Evolutionary conservation across 257 asterid genomes (phyloP).

Genomic region (Solanum neorickii): DNA sequence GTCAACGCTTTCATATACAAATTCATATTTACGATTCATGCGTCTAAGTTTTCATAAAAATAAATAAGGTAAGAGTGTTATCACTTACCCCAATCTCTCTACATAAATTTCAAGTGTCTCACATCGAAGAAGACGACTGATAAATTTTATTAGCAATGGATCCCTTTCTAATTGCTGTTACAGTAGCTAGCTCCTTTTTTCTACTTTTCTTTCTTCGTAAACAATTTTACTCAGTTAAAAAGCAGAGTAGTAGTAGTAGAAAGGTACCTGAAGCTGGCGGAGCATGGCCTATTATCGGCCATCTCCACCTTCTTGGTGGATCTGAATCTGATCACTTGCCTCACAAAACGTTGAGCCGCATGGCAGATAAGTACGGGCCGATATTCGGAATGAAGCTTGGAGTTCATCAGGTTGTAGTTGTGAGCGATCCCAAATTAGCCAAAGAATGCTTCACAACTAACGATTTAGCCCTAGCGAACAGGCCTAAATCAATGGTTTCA

Average conservation of each 20-base stretch:
- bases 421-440: conserved; percentile 9
- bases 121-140: too few species aligned
- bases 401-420: not conserved
- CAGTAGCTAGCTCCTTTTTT: not conserved
- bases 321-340: conserved; percentile 2
- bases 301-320: conserved; percentile 22
- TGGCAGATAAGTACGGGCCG: conserved; percentile 27
- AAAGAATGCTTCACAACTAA: conserved; percentile 17
- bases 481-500: conserved; percentile 11
- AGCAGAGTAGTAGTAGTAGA: not conserved
- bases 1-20: too few species aligned
- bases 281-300: conserved; percentile 24
- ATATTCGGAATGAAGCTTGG: conserved; percentile 17
- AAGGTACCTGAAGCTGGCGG: conserved; percentile 7
- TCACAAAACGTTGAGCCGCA: not conserved
- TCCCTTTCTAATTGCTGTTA: too few species aligned
- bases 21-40: too few species aligned
- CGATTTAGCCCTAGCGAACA: not conserved
- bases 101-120: too few species aligned
- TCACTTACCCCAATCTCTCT: too few species aligned
- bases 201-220: not conserved
- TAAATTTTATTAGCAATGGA: too few species aligned
- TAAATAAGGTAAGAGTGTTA: too few species aligned
- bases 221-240: not conserved
- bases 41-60: too few species aligned